Percentiles rank a stretch among this genome's conserved stretches.
Evolutionary conservation across 164 flowering plant species (phyloP).

Genomic region (Malania oleifera): DNA sequence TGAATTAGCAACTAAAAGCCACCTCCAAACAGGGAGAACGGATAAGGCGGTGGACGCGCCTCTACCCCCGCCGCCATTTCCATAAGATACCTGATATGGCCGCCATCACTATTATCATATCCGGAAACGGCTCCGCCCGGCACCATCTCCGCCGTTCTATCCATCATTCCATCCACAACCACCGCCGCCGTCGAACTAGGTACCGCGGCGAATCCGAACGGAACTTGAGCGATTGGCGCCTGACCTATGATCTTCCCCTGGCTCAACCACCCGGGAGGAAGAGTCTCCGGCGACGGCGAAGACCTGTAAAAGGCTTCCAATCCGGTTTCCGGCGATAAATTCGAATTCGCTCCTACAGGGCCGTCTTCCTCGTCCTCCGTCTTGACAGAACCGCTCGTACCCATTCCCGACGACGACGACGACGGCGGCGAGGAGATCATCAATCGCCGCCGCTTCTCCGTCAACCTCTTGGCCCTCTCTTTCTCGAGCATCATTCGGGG

Average conservation of each 20-base stretch:
- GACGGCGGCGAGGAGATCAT: constrained; percentile 22
- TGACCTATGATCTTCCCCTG: neutral
- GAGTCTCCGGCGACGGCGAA: constrained; percentile 21
- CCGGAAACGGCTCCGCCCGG: neutral
- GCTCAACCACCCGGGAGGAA: constrained; percentile 13
- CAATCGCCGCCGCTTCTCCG: constrained; percentile 38
- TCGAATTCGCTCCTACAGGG: neutral
- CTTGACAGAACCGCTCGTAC: constrained; percentile 17
- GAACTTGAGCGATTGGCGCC: constrained; percentile 13
- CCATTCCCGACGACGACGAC: constrained; percentile 25
- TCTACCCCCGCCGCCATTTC: constrained; percentile 22
- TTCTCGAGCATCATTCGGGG: constrained; percentile 47
- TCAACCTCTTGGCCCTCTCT: constrained; percentile 17
- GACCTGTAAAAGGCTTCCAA: constrained; percentile 10
- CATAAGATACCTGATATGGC: constrained; percentile 14
- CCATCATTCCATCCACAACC: neutral
- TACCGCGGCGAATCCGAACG: neutral
- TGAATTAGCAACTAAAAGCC: constrained; percentile 34
- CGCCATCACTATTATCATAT: constrained; percentile 3
- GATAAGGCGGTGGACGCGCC: constrained; percentile 39
- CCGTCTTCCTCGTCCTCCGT: constrained; percentile 36
- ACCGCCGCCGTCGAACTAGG: neutral
- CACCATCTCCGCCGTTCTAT: constrained; percentile 4
- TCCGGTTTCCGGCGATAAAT: constrained; percentile 15
- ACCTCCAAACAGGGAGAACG: constrained; percentile 53